Percentiles rank a stretch among this genome's conserved stretches.
These are phyloP conservation scores for Saturnispora quitensis DNA, from an alignment of 805 yeast genomes.

Conservation along the genomic window DNA sequence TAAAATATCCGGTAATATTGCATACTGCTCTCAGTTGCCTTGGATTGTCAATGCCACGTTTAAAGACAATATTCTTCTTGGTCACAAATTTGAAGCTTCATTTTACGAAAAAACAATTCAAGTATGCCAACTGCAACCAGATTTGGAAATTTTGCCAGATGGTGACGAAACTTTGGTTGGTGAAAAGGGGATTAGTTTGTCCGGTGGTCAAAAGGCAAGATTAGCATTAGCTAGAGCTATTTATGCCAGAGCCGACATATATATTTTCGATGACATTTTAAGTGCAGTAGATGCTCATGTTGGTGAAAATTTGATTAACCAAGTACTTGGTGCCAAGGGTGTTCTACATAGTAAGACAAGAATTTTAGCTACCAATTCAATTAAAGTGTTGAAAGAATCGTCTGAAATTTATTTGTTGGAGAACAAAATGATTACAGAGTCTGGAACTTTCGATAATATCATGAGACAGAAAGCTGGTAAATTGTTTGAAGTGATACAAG, in stretches of 20 bases:
- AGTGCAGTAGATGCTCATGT: conserved; percentile 98
- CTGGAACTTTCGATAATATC: conserved; percentile 39
- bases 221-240: conserved; percentile 92
- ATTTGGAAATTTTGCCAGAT: conserved; percentile 69
- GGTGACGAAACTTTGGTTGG: conserved; percentile 93
- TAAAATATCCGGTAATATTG: conserved; percentile 34
- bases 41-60: conserved; percentile 97
- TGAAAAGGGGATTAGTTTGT: conserved; percentile 90
- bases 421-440: conserved; percentile 45
- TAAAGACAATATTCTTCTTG: conserved; percentile 82
- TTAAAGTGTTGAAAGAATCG: conserved; percentile 47
- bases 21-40: conserved; percentile 66
- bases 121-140: conserved; percentile 81
- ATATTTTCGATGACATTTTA: conserved; percentile 81
- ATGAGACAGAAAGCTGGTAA: conserved; percentile 17
- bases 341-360: conserved; percentile 42
- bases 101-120: conserved; percentile 72
- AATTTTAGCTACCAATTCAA: conserved; percentile 49
- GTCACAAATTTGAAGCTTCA: conserved; percentile 69
- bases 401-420: conserved; percentile 51
- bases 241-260: conserved; percentile 86
- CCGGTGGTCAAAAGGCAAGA: conserved; percentile 98
- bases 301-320: conserved; percentile 68
- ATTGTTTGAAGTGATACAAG: conserved; percentile 30
- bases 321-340: conserved; percentile 40